Evolutionary conservation across 1,284 basidiomycete genomes (phyloP).

Genomic region (Earliella scabrosa): DNA sequence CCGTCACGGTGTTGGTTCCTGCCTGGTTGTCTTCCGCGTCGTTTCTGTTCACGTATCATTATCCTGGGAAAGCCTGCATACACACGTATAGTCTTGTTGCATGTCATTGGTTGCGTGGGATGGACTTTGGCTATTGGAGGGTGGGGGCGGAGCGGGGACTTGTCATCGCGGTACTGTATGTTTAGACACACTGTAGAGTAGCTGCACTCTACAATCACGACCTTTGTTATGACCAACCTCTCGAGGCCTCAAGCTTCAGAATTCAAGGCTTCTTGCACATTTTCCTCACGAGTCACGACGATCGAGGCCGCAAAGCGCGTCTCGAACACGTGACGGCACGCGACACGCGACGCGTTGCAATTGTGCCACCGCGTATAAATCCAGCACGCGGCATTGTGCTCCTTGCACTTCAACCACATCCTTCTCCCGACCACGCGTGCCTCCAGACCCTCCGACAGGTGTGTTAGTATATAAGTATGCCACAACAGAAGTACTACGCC

Average conservation of each 20-base stretch:
- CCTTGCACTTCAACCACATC: neutral
- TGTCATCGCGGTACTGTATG: neutral
- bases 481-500: conserved; percentile 55
- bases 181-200: neutral
- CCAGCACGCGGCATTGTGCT: neutral
- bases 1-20: too few species aligned
- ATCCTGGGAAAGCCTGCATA: conserved; percentile 4
- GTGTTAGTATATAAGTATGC: neutral
- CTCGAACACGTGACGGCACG: conserved; percentile 3
- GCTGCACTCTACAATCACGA: neutral
- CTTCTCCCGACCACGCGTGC: neutral
- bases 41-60: conserved; percentile 9
- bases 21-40: too few species aligned
- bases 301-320: neutral
- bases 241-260: neutral
- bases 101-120: neutral
- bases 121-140: conserved; percentile 1
- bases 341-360: neutral
- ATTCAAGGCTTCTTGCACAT: neutral
- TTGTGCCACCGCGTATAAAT: neutral
- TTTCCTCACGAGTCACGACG: too few species aligned
- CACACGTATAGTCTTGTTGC: neutral
- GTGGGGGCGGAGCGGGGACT: too few species aligned
- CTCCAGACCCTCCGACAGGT: too few species aligned
- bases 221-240: neutral